A percentile compares a stretch with the other conserved stretches of the same genome.
These are phyloP conservation scores for Maudiozyma turicensis DNA, from an alignment of 805 yeast genomes.

Conservation along the genomic window DNA sequence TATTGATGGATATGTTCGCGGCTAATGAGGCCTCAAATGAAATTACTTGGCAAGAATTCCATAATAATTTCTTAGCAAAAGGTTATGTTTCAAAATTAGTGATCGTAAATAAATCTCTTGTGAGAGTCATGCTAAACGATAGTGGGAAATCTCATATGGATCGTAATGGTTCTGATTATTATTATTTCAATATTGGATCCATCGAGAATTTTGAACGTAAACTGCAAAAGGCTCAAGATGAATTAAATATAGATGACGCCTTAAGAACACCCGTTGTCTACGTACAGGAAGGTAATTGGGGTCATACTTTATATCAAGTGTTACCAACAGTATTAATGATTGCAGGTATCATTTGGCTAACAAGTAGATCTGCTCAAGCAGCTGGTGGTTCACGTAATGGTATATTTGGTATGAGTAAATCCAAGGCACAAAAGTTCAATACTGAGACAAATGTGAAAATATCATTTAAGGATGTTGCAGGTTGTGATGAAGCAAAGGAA, in stretches of 20 bases:
- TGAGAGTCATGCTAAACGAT: slow-evolving; percentile 58
- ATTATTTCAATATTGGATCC: slow-evolving; percentile 75
- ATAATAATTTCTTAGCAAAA: slow-evolving; percentile 60
- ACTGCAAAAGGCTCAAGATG: slow-evolving; percentile 66
- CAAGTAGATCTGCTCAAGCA: slow-evolving; percentile 46
- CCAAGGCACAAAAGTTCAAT: slow-evolving; percentile 84
- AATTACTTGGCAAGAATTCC: slow-evolving; percentile 88
- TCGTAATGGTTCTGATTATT: slow-evolving; percentile 28
- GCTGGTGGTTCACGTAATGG: slow-evolving; percentile 55
- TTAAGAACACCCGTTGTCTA: slow-evolving; percentile 77
- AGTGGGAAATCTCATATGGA: slow-evolving; percentile 44
- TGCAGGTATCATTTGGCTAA: slow-evolving; percentile 80
- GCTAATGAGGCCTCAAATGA: slow-evolving; percentile 36
- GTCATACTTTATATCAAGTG: slow-evolving; percentile 58
- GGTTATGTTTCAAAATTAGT: slow-evolving; percentile 65
- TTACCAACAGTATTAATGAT: slow-evolving; percentile 83
- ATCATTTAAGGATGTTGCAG: slow-evolving; percentile 91
- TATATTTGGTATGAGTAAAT: slow-evolving; percentile 82
- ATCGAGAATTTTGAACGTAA: slow-evolving; percentile 80
- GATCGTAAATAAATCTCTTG: slow-evolving; percentile 70
- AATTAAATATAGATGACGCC: slow-evolving; percentile 47
- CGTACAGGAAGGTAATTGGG: slow-evolving; percentile 57
- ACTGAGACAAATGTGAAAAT: slow-evolving; percentile 85
- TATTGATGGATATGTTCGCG: slow-evolving; percentile 24
- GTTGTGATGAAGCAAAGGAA: slow-evolving; percentile 92